Base-by-base conservation (phyloP, 768 basidiomycete species). In the Sutorius australiensis region DNA sequence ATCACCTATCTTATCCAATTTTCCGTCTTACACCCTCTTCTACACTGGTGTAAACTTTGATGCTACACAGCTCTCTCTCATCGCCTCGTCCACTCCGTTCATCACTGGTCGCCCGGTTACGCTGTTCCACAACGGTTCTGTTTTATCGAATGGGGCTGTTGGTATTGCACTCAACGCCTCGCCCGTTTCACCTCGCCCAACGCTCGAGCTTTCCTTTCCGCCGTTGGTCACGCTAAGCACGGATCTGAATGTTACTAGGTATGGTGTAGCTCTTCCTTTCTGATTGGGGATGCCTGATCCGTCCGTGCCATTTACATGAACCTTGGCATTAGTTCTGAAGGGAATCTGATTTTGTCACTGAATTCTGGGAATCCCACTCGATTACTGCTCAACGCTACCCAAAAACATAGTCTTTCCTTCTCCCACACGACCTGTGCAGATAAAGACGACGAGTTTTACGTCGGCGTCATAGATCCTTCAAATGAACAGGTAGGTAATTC, bases 51-150 rank as follows among this genome's bases (percentile, higher is more conserved):
- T 44, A 36, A 45, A 30, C 21, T 28, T 36, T 45, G 16, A 33
- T 43, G 41, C n/a, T 21, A 5, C 11, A 31, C 61, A 89, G 82
- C 68, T 89, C 48, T 87, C 88, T 5, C 74, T 91, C 17, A 67
- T 86, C 19, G 85, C 83, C 0, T 75, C 88, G 0, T 84, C 88
- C 3, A 92, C 90, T 2, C 88, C 89, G 1, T 92, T 92, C 64
- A 70, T 89, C 6, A 91, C 87, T 1, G 90, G 89, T 13, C 72
- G 85, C 17, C 83, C 84, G 0, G 80, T 85, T 28, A 91, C 89
- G 0, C 72, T 92, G 10, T 82, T 90, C 54, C 68, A 77, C 53
- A 79, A 86, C 46, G 71, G 74, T 34, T 63, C 75, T 1, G 76
- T 89, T 24, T 67, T 77, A 50, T 82, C 80, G 0, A 73, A 78